A percentile compares a stretch with the other conserved stretches of the same genome.
Conservation (phyloP, 306 rosid species). For the Cicer cuneatum region DNA sequence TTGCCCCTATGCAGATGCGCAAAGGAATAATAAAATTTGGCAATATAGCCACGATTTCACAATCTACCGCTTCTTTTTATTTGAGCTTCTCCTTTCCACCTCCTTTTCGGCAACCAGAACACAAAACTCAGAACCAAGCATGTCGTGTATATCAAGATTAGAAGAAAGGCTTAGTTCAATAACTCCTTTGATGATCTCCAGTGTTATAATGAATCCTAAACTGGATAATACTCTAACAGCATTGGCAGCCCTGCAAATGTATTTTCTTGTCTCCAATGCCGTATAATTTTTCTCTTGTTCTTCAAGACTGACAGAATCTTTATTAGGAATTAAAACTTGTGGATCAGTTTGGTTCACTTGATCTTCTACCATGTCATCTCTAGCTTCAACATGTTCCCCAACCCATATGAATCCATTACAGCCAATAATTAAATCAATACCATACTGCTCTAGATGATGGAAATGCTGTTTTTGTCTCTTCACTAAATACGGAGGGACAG, state of each 20-base stretch:
- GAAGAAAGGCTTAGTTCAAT: constrained; percentile 63
- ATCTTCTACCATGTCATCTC: constrained; percentile 67
- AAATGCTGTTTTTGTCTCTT: constrained; percentile 94
- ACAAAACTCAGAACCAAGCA: constrained; percentile 85
- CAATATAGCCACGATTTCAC: not conserved
- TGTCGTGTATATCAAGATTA: constrained; percentile 67
- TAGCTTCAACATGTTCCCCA: constrained; percentile 75
- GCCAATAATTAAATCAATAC: constrained; percentile 80
- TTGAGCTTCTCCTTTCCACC: constrained; percentile 71
- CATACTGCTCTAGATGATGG: constrained; percentile 76
- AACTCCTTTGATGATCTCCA: constrained; percentile 68
- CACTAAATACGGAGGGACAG: constrained; percentile 74
- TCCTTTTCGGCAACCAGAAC: constrained; percentile 85
- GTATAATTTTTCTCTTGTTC: constrained; percentile 66
- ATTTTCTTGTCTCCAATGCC: constrained; percentile 64
- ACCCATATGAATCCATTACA: constrained; percentile 92
- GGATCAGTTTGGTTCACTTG: constrained; percentile 60
- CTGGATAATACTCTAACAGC: constrained; percentile 68
- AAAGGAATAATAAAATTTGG: constrained; percentile 2
- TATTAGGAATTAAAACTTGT: constrained; percentile 39
- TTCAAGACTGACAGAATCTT: constrained; percentile 44
- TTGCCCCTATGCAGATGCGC: not conserved
- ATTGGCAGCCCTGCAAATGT: constrained; percentile 82
- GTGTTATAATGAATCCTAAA: constrained; percentile 68
- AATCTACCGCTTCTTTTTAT: constrained; percentile 62